Base-by-base conservation (phyloP, 2,329 filamentous ascomycete genomes). In the Bimuria novae-zelandiae region DNA sequence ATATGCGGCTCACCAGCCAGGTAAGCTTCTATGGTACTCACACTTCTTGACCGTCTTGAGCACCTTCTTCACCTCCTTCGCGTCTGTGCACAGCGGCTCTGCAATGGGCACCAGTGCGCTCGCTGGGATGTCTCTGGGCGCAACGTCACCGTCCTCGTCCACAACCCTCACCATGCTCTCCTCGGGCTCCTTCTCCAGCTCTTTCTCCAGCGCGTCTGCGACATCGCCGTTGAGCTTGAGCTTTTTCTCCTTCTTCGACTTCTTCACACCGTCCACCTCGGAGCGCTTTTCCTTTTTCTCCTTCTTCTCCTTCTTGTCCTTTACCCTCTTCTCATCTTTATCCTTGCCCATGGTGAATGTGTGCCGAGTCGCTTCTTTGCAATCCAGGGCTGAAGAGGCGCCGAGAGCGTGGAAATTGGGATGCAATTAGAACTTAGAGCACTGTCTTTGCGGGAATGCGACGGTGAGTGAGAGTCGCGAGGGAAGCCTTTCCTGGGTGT, bases 51-150 rank as follows among this genome's bases (percentile, higher is more conserved):
- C 80, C 12, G 79, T 79, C 76, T 87, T 88, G 48, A 88, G 76
- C 43, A 90, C 82, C 70, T 85, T 85, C 76, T 86, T 85, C 55
- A 82, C 77, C 54, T 78, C 82, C 82, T 95, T 94, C 58, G 90
- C 50, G 40, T 73, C 90, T 59, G 92, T 87, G 23, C 88, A 88
- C 55, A 95, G 79, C 29, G 91, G 90, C 64, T 89, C 82, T 52
- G 92, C 91, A 71, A 96, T 94, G 25, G 92, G 89, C 50, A 95
- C 90, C 42, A 95, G 79, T 53, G 87, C 85, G 64, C 73, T 75
- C 54, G 66, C 63, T 51, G 56, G 74, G 37, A 75, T 75, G 43
- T 81, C 79, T 74, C 53, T 75, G 47, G 77, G 72, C 44, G 77
- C 50, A 16, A 55, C 62, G 39, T 63, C 63, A 29, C 61, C 71